phyloP scores from a whole-genome alignment of 805 yeast genomes.

The Yamadazyma paraphyllophila region DNA sequence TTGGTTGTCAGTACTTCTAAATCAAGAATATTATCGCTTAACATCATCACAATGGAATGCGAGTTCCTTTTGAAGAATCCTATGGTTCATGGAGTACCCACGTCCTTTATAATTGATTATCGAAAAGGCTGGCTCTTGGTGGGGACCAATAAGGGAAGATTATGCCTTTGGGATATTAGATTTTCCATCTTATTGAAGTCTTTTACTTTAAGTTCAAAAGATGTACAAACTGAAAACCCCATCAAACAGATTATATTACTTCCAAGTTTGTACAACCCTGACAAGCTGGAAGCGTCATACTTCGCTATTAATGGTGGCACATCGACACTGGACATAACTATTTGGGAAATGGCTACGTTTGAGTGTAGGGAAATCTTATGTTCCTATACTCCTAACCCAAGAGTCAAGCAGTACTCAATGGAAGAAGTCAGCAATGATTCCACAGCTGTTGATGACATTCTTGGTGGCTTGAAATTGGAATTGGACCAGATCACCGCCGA shows the following conservation, averaged over 20 bases:
- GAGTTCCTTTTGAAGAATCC: constrained; percentile 49
- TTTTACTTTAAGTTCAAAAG: constrained; percentile 52
- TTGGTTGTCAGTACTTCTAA: constrained; percentile 53
- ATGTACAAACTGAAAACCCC: constrained; percentile 13
- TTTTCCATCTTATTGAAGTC: constrained; percentile 59
- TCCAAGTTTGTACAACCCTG: constrained; percentile 6
- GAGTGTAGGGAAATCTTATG: constrained; percentile 47
- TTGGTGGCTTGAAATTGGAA: constrained; percentile 10
- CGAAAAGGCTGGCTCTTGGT: constrained; percentile 61
- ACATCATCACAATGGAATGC: constrained; percentile 54
- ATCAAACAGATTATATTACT: constrained; percentile 11
- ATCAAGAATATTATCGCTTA: constrained; percentile 51
- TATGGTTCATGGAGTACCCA: constrained; percentile 62
- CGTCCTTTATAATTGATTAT: constrained; percentile 56
- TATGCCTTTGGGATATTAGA: constrained; percentile 81
- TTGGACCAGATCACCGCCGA: constrained; percentile 10
- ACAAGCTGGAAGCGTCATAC: constrained; percentile 2
- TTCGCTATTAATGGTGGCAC: constrained; percentile 39
- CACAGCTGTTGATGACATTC: constrained; percentile 5
- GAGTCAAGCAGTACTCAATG: constrained; percentile 20
- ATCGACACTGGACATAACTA: constrained; percentile 54
- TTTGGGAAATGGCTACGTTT: constrained; percentile 72
- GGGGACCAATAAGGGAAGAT: constrained; percentile 73
- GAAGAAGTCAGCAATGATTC: constrained; percentile 21
- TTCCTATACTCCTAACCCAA: constrained; percentile 2